Conservation (phyloP, 2,329 filamentous ascomycete genomes). For the Purpureocillium takamizusanense region DNA sequence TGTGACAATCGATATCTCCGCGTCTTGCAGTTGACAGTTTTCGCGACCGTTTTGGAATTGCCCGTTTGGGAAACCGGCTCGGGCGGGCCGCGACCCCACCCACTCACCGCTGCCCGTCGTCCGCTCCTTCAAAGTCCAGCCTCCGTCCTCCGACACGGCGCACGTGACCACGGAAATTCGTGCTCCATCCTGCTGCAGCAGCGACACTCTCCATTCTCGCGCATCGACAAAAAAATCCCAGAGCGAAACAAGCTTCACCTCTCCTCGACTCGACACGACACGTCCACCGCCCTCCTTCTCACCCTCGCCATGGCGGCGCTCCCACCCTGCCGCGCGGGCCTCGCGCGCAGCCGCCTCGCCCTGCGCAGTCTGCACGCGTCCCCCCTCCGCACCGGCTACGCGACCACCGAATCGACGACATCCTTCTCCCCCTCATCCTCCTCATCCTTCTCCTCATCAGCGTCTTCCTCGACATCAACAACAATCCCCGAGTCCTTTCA, state of each 20-base stretch:
- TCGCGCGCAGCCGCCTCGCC: constrained; percentile 15
- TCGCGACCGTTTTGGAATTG: background rate
- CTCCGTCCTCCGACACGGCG: no score
- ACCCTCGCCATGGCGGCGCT: constrained; percentile 18
- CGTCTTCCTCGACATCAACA: background rate
- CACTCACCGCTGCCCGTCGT: no score
- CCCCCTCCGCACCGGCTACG: constrained; percentile 16
- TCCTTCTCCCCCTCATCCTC: constrained; percentile 3
- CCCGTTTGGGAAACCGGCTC: background rate
- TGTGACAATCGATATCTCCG: no score
- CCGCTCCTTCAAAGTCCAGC: no score
- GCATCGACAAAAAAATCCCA: no score
- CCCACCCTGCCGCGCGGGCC: constrained; percentile 20
- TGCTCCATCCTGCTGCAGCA: no score
- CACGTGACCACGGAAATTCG: background rate
- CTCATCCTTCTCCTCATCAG: background rate
- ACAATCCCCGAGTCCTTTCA: constrained; percentile 18
- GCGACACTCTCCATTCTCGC: no score
- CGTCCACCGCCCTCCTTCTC: background rate
- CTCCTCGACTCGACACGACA: no score
- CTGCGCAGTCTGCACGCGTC: constrained; percentile 11
- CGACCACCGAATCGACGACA: constrained; percentile 13
- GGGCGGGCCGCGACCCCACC: background rate
- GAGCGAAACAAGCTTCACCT: no score
- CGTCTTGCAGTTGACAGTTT: no score